Percentiles rank a stretch among this genome's conserved stretches.
These are phyloP conservation scores for Parasarocladium wereldwijsianum DNA, from an alignment of 2,329 filamentous ascomycete genomes.

Conservation along the genomic window DNA sequence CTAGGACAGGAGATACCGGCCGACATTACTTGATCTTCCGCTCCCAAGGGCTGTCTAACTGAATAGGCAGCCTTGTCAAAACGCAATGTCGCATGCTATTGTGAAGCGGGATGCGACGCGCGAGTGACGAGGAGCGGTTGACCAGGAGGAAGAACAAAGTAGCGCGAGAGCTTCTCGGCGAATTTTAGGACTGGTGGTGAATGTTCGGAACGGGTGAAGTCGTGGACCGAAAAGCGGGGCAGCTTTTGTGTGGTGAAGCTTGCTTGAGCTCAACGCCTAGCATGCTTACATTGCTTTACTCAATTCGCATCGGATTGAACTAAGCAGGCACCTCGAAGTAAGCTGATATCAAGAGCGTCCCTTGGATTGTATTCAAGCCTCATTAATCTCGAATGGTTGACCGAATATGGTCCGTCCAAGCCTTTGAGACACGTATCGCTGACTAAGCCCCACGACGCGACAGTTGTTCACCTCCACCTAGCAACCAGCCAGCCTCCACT, in stretches of 20 bases:
- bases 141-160: slow-evolving; percentile 9
- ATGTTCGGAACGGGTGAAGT: slow-evolving; percentile 4
- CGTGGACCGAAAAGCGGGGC: slow-evolving; percentile 2
- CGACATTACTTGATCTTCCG: slow-evolving; percentile 45
- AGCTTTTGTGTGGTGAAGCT: no score
- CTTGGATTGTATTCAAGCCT: no score
- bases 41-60: slow-evolving; percentile 19
- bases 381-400: no score
- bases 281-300: no score
- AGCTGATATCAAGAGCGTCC: no score
- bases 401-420: no score
- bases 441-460: slow-evolving; percentile 5
- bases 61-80: no score
- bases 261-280: no score
- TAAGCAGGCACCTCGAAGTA: no score
- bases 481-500: slow-evolving; percentile 2
- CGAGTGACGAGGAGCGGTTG: slow-evolving; percentile 13
- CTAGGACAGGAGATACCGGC: slow-evolving; percentile 83
- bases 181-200: slow-evolving; percentile 2
- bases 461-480: neutral
- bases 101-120: slow-evolving; percentile 18
- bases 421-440: neutral
- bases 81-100: no score
- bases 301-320: no score
- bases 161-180: neutral